A percentile compares a stretch with the other conserved stretches of the same genome.
phyloP scores from a whole-genome alignment of 192 early-diverging fungal species.

The Neocallimastix lanati region DNA sequence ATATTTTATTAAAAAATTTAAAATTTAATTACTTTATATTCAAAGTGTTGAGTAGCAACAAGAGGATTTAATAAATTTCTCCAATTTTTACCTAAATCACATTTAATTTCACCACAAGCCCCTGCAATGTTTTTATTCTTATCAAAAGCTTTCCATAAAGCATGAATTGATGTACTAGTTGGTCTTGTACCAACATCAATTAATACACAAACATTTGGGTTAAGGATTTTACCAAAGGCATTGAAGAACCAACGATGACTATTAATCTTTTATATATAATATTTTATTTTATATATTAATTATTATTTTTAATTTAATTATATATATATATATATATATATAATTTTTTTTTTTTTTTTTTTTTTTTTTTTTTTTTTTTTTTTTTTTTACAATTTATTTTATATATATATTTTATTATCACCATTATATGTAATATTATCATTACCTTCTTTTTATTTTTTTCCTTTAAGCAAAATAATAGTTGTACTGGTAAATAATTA shows the following conservation, averaged over 20 bases:
- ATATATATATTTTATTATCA: neutral
- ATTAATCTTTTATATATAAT: constrained; percentile 43
- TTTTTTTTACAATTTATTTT: too few species aligned
- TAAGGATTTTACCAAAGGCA: constrained; percentile 32
- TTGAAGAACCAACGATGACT: constrained; percentile 45
- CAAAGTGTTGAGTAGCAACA: constrained; percentile 66
- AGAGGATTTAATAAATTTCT: constrained; percentile 48
- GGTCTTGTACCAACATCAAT: constrained; percentile 68
- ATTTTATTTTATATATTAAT: too few species aligned
- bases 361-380: too few species aligned
- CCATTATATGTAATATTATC: neutral
- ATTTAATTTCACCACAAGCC: constrained; percentile 69
- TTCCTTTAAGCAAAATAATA: constrained; percentile 63
- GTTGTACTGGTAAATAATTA: constrained; percentile 45
- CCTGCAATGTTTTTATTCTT: constrained; percentile 48
- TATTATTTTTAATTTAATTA: constrained; percentile 36
- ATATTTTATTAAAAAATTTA: too few species aligned
- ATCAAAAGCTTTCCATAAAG: constrained; percentile 66
- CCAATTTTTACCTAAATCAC: constrained; percentile 35
- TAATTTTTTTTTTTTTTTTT: too few species aligned
- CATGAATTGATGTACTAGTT: constrained; percentile 44
- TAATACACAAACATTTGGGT: constrained; percentile 40
- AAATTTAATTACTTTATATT: constrained; percentile 58
- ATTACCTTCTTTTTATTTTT: constrained; percentile 34
- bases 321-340: too few species aligned